Evolutionary conservation across 192 early-diverging fungal genomes (phyloP).

Genomic region (Rhizophagus prolifer): DNA sequence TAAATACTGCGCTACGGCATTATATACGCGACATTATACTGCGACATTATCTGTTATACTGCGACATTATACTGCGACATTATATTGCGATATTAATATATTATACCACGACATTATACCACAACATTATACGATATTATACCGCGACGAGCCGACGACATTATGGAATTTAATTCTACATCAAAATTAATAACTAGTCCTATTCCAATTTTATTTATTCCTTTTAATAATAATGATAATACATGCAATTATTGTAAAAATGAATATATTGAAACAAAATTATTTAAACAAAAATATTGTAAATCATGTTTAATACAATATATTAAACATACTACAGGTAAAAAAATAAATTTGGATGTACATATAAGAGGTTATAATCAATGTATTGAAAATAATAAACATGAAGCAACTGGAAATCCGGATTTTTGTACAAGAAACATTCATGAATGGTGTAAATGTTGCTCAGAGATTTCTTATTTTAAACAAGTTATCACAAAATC

Average conservation of each 20-base stretch:
- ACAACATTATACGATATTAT: too few relatives aligned
- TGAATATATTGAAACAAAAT: not conserved
- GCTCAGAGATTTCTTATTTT: not conserved
- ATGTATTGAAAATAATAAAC: not conserved
- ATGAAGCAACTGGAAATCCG: not conserved
- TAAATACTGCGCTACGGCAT: too few relatives aligned
- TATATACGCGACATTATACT: too few relatives aligned
- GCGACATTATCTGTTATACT: too few relatives aligned
- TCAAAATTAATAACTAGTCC: not conserved
- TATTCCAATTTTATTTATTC: not conserved
- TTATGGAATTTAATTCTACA: not conserved
- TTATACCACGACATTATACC: too few relatives aligned
- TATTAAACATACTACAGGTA: not conserved
- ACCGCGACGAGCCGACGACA: too few relatives aligned
- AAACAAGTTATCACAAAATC: not conserved
- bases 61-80: too few relatives aligned
- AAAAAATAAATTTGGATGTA: not conserved
- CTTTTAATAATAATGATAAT: not conserved
- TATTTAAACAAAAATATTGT: not conserved
- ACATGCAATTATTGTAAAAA: not conserved
- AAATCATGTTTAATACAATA: not conserved
- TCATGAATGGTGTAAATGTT: not conserved
- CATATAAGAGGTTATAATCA: not conserved
- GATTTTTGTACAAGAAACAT: not conserved
- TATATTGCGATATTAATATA: too few relatives aligned